These are phyloP conservation scores for Blastomyces silverae DNA, from an alignment of 2,329 filamentous ascomycete species.

Conservation along the genomic window DNA sequence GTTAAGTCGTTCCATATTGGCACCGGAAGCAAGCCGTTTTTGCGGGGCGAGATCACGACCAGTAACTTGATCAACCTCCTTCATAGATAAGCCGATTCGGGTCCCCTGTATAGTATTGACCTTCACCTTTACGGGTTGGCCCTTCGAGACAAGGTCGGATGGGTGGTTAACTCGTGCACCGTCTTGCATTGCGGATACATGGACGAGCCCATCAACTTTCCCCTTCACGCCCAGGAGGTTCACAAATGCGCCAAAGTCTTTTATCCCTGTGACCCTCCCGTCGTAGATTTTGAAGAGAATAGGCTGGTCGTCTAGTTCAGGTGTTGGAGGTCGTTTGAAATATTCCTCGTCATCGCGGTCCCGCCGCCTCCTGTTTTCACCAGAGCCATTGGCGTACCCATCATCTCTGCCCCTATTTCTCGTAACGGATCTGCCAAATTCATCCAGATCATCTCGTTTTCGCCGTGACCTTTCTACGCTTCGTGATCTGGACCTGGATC, in stretches of 20 bases:
- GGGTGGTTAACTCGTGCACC: constrained; percentile 86
- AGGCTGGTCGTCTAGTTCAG: constrained; percentile 74
- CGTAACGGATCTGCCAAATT: constrained; percentile 49
- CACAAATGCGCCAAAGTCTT: constrained; percentile 93
- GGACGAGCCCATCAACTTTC: constrained; percentile 86
- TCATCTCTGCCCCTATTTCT: constrained; percentile 32
- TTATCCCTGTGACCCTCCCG: constrained; percentile 82
- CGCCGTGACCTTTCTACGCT: constrained; percentile 36
- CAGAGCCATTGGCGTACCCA: constrained; percentile 39
- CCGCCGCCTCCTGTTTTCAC: constrained; percentile 36
- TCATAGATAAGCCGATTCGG: constrained; percentile 87
- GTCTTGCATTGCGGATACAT: constrained; percentile 81
- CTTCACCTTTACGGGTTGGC: constrained; percentile 87
- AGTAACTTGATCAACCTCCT: constrained; percentile 86
- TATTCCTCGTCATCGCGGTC: constrained; percentile 49
- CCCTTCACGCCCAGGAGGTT: constrained; percentile 81
- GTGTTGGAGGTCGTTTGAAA: constrained; percentile 59
- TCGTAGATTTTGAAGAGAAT: constrained; percentile 82
- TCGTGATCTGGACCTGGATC: constrained; percentile 50
- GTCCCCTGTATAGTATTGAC: constrained; percentile 77
- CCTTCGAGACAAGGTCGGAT: constrained; percentile 72
- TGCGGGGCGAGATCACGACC: constrained; percentile 78
- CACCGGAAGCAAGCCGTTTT: constrained; percentile 72
- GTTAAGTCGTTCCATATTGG: constrained; percentile 78
- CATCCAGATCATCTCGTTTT: constrained; percentile 50